Evolutionary conservation across 805 yeast species (phyloP), one percentile per base, ranked within the genome.

Genomic region (Cyberlindnera sargentensis): DNA sequence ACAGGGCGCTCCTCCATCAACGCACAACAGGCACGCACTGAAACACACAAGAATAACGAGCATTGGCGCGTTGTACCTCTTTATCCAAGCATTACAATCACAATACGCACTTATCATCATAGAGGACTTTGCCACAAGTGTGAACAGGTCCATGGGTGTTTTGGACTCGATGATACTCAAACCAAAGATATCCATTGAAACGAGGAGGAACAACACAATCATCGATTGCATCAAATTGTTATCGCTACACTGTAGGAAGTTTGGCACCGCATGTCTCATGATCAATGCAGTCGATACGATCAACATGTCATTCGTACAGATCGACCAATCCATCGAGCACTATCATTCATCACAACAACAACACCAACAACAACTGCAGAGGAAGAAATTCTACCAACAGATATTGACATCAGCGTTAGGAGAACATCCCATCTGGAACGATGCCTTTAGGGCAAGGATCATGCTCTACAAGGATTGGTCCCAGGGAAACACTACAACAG

Each of bases 401-500:
- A 30, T 57, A 4, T 43, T 57, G 29, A 47, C 42, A 1, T 52
- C 58, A 2, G 41, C 52, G 5, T 36, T 57, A 24, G 57, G 58
- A 2, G 51, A 52, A 6, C 47, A 51, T 34, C 49, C 50, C 5
- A 39, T 47, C 1, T 56, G 60, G 60, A 32, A 32, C 10, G 34
- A 46, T 0, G 42, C 40, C 31, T 35, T 57, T 6, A 35, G 53
- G 23, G 53, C 57, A 20, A 35, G 60, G 31, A 28, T 57, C 5
- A 34, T 49, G 41, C 35, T 56, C 4, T 57, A 56, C 36, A 55
- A 43, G 35, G 62, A 57, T 36, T 56, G 56, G 57, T 26, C 34
- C 2, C 44, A 47, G 6, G 24, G 23, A 7, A 9, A 7, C 8
- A n/a, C 23, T 30, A 34, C 38, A 8, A 40, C 49, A 2, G 55